Base-by-base conservation (phyloP, 768 basidiomycete genomes). In the Clitopilus hobsonii region DNA sequence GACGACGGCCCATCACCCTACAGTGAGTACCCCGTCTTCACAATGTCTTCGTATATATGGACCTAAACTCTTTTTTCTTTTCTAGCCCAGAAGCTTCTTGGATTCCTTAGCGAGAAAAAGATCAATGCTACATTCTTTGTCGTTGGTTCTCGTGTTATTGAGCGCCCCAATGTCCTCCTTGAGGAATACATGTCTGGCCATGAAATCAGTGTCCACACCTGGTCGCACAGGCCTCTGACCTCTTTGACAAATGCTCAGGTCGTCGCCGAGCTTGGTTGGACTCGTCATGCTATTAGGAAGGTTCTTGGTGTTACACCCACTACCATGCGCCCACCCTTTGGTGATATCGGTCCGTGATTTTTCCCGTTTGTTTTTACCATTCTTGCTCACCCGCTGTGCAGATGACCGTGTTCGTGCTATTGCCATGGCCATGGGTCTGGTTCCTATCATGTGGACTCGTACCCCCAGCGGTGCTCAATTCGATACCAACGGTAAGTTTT, bases 341-440 rank as follows among this genome's bases (percentile, higher is more conserved):
- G 91, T 62, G 91, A 93, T 63, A 89, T 92, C 25, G 85, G 83
- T 84, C 53, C 38, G 65, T 20, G 8, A 29, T 51, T 45, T 45
- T 32, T 20, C 45, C 27, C 16, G 10, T 28, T 24, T 41, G 14
- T 23, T 25, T n/a, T n/a, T 30, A 16, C 7, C 28, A 41, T 22
- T 45, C 61, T 50, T 51, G 38, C 54, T 29, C 54, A 26, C 58
- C 22, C 32, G 24, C 32, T n/a, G 10, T 23, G 25, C 47, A 84
- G 94, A 98, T 67, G 89, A 93, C 71, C 92, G 95, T 62, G 94
- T 98, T 47, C 89, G 96, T 58, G 89, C 88, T 36, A 93, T 98
- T 67, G 74, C 86, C 18, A 68, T 91, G 53, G 91, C 93, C 26
- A 96, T 98, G 95, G 93, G 94, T 45, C 72, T 98, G 71, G 74